Conservation (phyloP, 225 moss, liverwort and hornwort genomes). For the Polytrichum commune region DNA sequence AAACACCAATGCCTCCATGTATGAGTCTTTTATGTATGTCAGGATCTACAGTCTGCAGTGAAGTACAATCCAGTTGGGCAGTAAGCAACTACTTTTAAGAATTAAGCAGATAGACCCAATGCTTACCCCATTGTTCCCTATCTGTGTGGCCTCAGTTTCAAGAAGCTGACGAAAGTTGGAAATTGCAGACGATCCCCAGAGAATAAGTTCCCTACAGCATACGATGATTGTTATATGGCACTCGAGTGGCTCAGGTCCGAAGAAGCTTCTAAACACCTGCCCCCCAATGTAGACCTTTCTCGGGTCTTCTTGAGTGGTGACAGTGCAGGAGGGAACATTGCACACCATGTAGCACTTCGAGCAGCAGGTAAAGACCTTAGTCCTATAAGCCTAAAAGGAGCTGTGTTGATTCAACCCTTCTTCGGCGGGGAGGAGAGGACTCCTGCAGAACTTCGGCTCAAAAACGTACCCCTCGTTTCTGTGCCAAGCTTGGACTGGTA, state of each 20-base stretch:
- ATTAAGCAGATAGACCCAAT: too few species aligned
- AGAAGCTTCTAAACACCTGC: slow-evolving; percentile 30
- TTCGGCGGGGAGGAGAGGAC: slow-evolving; percentile 86
- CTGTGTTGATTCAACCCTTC: slow-evolving; percentile 63
- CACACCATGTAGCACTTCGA: slow-evolving; percentile 64
- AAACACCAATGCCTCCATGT: too few species aligned
- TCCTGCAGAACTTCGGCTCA: slow-evolving; percentile 55
- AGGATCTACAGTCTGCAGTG: too few species aligned
- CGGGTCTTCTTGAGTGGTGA: slow-evolving; percentile 74
- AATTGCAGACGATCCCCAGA: slow-evolving; percentile 68
- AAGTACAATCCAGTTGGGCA: too few species aligned
- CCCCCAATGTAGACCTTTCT: slow-evolving; percentile 57
- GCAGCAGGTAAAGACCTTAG: slow-evolving; percentile 51
- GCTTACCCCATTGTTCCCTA: not conserved
- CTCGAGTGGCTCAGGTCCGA: slow-evolving; percentile 56
- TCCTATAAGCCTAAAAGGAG: slow-evolving; percentile 43
- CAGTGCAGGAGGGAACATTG: slow-evolving; percentile 84
- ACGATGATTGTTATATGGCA: slow-evolving; percentile 68
- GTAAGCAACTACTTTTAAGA: too few species aligned
- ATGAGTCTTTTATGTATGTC: too few species aligned
- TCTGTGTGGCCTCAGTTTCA: not conserved
- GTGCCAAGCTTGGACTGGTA: slow-evolving; percentile 74
- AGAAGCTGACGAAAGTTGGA: not conserved
- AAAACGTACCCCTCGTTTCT: slow-evolving; percentile 43
- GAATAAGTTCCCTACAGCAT: slow-evolving; percentile 60